phyloP scores from a whole-genome alignment of 179 eudicot genomes.

The Carnegiea gigantea region DNA sequence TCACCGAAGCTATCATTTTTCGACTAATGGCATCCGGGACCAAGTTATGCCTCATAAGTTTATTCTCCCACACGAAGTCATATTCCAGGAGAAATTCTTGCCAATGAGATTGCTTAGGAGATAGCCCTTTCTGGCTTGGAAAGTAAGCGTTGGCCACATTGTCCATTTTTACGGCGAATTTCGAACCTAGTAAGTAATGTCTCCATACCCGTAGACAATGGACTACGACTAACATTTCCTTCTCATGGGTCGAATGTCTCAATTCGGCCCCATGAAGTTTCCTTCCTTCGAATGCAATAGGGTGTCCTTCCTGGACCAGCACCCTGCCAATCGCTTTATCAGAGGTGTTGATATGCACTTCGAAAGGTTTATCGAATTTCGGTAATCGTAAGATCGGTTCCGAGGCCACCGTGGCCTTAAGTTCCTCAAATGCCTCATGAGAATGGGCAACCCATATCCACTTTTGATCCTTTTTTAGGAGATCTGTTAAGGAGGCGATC shows the following conservation, averaged over 20 bases:
- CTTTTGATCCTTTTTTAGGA: neutral
- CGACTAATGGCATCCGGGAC: no score
- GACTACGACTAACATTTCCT: conserved; percentile 9
- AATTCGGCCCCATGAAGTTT: neutral
- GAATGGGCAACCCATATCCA: neutral
- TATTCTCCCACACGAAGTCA: no score
- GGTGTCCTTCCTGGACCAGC: neutral
- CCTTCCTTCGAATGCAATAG: conserved; percentile 3
- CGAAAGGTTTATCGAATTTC: neutral
- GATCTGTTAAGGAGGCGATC: neutral
- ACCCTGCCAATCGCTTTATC: neutral
- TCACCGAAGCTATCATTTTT: no score
- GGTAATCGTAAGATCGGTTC: neutral
- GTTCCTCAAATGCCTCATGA: neutral
- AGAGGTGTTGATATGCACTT: neutral
- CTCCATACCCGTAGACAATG: neutral
- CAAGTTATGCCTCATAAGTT: no score
- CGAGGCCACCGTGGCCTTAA: neutral
- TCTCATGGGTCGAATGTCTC: neutral
- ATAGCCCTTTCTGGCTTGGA: no score
- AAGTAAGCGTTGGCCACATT: no score
- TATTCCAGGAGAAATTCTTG: no score
- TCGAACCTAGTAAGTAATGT: no score
- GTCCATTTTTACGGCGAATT: no score
- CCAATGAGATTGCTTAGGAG: no score